Evolutionary conservation across 805 yeast genomes (phyloP).

Genomic region (Candida awuae): DNA sequence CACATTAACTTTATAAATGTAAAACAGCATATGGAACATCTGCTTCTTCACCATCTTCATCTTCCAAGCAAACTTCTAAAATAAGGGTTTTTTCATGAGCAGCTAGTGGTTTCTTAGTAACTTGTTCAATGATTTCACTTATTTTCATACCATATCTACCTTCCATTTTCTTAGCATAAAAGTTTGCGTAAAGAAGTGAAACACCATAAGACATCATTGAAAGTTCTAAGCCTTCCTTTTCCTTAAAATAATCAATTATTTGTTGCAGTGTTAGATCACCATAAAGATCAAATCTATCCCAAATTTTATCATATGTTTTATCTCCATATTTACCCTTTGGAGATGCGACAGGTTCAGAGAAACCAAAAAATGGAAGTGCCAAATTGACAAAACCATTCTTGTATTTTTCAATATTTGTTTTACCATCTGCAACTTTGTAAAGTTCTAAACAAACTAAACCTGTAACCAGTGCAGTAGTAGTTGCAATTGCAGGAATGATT

Average conservation of each 20-base stretch:
- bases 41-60: slow-evolving; percentile 86
- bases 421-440: slow-evolving; percentile 77
- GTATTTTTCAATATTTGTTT: slow-evolving; percentile 70
- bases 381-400: slow-evolving; percentile 89
- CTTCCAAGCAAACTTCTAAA: slow-evolving; percentile 89
- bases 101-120: slow-evolving; percentile 77
- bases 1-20: slow-evolving; percentile 32
- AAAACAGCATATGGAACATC: slow-evolving; percentile 86
- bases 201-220: slow-evolving; percentile 91
- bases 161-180: slow-evolving; percentile 83
- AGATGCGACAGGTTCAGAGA: slow-evolving; percentile 91
- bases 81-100: slow-evolving; percentile 68
- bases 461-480: slow-evolving; percentile 96
- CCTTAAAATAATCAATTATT: slow-evolving; percentile 45
- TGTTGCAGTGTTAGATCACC: slow-evolving; percentile 54
- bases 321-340: slow-evolving; percentile 73
- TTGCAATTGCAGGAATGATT: slow-evolving; percentile 97
- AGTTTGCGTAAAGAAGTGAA: slow-evolving; percentile 82
- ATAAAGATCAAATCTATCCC: slow-evolving; percentile 86
- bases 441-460: slow-evolving; percentile 90
- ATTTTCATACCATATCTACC: slow-evolving; percentile 64
- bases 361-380: slow-evolving; percentile 93
- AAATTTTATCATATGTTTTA: slow-evolving; percentile 75
- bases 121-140: slow-evolving; percentile 71
- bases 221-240: slow-evolving; percentile 77